Conservation (phyloP, 805 yeast species). For the Wickerhamomyces rabaulensis region DNA sequence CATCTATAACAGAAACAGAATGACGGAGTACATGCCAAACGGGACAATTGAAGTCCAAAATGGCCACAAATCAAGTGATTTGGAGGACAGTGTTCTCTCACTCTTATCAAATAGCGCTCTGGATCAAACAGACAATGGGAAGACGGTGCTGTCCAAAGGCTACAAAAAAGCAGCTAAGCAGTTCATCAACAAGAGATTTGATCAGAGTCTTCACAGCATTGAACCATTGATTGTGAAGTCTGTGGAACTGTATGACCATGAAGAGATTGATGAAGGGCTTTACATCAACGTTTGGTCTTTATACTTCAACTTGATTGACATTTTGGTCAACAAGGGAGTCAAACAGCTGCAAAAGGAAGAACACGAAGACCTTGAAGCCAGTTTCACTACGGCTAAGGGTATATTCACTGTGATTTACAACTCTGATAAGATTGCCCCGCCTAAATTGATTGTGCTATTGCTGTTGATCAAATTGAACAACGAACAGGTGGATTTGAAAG, state of each 20-base stretch:
- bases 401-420: constrained; percentile 14
- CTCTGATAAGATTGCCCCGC: constrained; percentile 9
- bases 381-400: constrained; percentile 8
- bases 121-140: not conserved
- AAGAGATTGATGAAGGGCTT: constrained; percentile 9
- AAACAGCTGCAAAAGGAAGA: constrained; percentile 1
- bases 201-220: constrained; percentile 11
- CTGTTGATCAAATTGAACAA: constrained; percentile 21
- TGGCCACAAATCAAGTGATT: not conserved
- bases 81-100: constrained; percentile 4
- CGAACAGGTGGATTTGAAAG: constrained; percentile 9
- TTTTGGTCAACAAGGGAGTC: constrained; percentile 14
- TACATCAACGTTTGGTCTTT: constrained; percentile 21
- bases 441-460: constrained; percentile 18
- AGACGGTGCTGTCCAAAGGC: not conserved
- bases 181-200: constrained; percentile 22
- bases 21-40: not conserved
- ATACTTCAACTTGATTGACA: constrained; percentile 23
- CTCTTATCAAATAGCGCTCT: constrained; percentile 1
- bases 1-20: too few relatives aligned
- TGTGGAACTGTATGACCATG: constrained; percentile 6
- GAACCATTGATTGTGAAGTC: constrained; percentile 7
- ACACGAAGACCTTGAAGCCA: not conserved
- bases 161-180: constrained; percentile 21
- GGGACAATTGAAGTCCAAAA: not conserved